These are phyloP conservation scores for Condylostoma magnum DNA, from an alignment of 169 alveolate genomes.

Conservation along the genomic window DNA sequence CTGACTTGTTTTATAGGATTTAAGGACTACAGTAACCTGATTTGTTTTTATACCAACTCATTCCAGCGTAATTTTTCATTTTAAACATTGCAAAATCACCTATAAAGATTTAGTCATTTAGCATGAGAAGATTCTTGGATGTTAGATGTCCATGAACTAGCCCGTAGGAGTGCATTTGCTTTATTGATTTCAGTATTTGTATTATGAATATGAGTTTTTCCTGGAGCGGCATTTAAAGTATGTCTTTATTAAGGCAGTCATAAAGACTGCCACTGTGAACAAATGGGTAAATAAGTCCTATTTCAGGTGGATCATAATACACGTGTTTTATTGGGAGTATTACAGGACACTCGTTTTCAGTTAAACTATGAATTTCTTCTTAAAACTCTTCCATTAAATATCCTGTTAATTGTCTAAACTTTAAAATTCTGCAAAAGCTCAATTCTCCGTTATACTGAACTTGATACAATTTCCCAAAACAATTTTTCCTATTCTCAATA, in stretches of 20 bases:
- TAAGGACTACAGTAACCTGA: conserved; percentile 24
- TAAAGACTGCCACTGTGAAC: not conserved
- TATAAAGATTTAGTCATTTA: not conserved
- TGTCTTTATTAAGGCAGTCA: not conserved
- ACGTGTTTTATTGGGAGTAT: conserved; percentile 10
- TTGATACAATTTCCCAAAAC: too few relatives aligned
- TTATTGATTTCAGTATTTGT: too few relatives aligned
- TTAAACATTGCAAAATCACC: not conserved
- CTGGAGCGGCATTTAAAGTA: not conserved
- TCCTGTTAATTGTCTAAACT: not conserved
- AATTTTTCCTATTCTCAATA: too few relatives aligned
- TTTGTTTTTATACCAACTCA: conserved; percentile 6
- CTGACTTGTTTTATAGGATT: not conserved
- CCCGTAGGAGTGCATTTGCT: not conserved
- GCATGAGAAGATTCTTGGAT: conserved; percentile 15
- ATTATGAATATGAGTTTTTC: too few relatives aligned
- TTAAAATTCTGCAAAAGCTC: too few relatives aligned
- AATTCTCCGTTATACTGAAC: too few relatives aligned
- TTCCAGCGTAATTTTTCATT: conserved; percentile 17
- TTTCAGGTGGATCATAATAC: not conserved
- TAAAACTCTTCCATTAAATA: conserved; percentile 1
- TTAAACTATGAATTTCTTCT: not conserved
- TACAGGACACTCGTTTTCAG: not conserved
- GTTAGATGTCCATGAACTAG: conserved; percentile 26
- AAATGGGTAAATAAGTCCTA: conserved; percentile 9